A percentile compares a stretch with the other conserved stretches of the same genome.
Conservation (phyloP, 2,329 filamentous ascomycete species). For the Pseudocercospora ulei region DNA sequence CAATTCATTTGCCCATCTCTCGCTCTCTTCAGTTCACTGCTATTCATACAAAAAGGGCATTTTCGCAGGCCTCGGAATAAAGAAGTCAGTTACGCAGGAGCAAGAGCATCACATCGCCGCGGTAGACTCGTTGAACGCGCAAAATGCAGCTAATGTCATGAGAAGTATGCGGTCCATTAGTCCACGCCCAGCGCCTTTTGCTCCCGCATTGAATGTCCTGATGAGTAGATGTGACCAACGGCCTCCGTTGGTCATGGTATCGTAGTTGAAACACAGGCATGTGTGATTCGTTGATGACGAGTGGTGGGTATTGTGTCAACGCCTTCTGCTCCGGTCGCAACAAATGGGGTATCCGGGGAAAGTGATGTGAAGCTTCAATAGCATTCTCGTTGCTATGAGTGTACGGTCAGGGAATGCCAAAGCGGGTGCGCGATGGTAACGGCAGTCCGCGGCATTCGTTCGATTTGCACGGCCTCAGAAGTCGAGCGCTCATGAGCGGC, state of each 20-base stretch:
- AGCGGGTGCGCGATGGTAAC: not conserved
- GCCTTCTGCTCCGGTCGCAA: constrained; percentile 14
- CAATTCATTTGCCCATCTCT: constrained; percentile 1
- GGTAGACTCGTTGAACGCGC: constrained; percentile 4
- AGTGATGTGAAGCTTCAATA: constrained; percentile 1
- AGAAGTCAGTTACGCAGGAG: not conserved
- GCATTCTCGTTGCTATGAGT: not conserved
- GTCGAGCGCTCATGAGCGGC: constrained; percentile 6
- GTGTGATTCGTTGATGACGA: not conserved
- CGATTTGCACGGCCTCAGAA: too few species aligned
- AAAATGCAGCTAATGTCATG: not conserved
- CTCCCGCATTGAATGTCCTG: constrained; percentile 4
- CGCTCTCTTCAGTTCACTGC: constrained; percentile 7
- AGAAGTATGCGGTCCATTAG: constrained; percentile 7
- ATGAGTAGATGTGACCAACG: constrained; percentile 1
- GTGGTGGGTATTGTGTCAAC: constrained; percentile 9
- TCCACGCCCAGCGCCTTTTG: constrained; percentile 8
- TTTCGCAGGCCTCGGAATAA: too few species aligned
- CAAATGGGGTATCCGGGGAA: constrained; percentile 16
- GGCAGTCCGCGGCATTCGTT: too few species aligned
- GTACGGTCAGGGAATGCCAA: not conserved
- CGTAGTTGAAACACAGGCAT: not conserved
- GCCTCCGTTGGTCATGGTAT: not conserved
- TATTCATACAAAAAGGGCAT: constrained; percentile 5
- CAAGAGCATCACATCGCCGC: not conserved